Evolutionary conservation across 192 early-diverging fungal species (phyloP).

Genomic region (Coemansia sp.): DNA sequence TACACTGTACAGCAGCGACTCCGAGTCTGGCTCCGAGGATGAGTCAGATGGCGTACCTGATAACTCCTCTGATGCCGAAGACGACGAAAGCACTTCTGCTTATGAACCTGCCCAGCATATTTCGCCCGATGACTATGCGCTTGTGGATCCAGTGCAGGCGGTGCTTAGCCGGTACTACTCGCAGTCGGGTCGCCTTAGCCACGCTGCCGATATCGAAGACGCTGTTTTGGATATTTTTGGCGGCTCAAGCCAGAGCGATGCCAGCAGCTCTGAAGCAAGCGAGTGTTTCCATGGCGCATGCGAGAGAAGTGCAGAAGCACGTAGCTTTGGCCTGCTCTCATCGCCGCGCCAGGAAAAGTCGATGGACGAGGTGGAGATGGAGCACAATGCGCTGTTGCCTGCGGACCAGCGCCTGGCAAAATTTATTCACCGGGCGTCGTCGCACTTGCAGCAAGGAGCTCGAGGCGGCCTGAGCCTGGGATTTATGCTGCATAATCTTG

Average conservation of each 20-base stretch:
- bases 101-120: neutral
- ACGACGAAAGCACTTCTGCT: neutral
- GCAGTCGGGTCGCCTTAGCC: constrained; percentile 21
- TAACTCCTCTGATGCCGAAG: neutral
- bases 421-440: constrained; percentile 48
- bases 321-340: neutral
- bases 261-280: too few relatives aligned
- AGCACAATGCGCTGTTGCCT: constrained; percentile 37
- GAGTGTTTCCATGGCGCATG: neutral
- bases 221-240: neutral
- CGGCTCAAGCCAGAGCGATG: neutral
- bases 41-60: constrained; percentile 15
- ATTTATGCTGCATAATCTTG: constrained; percentile 51
- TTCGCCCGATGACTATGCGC: constrained; percentile 16
- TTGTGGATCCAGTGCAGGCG: constrained; percentile 34
- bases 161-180: constrained; percentile 48
- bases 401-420: constrained; percentile 54
- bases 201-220: constrained; percentile 47
- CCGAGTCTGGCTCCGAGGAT: constrained; percentile 17
- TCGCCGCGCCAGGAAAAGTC: constrained; percentile 7
- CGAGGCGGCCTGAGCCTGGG: constrained; percentile 45
- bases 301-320: neutral
- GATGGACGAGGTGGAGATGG: constrained; percentile 39
- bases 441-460: constrained; percentile 50
- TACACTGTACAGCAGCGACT: neutral